Conservation (phyloP, 257 asterid genomes). For the Petunia secreta region DNA sequence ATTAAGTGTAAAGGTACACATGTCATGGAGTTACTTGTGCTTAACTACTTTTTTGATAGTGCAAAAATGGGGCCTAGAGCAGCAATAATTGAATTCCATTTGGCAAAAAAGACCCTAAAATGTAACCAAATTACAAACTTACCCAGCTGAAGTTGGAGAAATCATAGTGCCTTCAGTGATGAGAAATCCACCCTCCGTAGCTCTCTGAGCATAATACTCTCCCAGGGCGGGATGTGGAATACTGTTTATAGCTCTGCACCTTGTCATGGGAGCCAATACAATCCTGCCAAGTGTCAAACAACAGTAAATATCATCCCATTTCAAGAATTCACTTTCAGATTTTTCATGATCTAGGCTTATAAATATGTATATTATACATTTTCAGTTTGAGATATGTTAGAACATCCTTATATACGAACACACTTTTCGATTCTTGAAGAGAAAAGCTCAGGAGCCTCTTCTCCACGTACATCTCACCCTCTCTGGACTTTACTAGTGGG, state of each 20-base stretch:
- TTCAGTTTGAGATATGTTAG: neutral
- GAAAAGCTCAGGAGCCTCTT: neutral
- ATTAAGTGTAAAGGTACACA: neutral
- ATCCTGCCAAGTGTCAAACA: constrained; percentile 50
- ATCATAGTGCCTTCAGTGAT: constrained; percentile 95
- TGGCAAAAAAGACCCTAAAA: neutral
- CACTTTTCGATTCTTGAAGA: neutral
- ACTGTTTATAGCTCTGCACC: constrained; percentile 77
- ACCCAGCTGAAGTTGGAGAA: constrained; percentile 89
- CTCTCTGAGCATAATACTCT: constrained; percentile 81
- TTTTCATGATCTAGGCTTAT: neutral
- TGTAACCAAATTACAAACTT: constrained; percentile 35
- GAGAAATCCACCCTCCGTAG: constrained; percentile 86
- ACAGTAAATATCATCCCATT: neutral
- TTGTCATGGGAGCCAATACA: constrained; percentile 93
- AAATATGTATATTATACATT: neutral
- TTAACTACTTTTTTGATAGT: neutral
- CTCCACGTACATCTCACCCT: too few species aligned
- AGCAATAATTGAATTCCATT: neutral
- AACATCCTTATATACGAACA: neutral
- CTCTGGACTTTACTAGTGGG: too few species aligned
- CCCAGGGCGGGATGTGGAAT: constrained; percentile 69
- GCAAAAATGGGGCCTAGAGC: neutral
- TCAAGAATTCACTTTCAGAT: neutral
- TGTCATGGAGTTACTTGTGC: neutral